Conservation (phyloP, 2,329 filamentous ascomycete genomes). For the Epichloe elymi region DNA sequence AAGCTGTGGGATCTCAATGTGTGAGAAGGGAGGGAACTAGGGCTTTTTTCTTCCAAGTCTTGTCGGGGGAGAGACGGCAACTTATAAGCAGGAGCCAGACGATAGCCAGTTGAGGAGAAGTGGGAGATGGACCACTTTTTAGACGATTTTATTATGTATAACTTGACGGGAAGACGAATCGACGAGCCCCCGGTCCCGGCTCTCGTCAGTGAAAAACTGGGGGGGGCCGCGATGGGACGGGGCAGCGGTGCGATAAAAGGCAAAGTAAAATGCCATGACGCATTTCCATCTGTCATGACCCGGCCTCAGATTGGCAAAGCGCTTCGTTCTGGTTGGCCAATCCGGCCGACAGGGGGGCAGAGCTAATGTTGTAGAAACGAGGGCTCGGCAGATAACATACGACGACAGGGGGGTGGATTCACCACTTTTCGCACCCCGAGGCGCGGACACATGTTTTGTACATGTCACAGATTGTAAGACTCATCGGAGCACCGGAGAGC, state of each 20-base stretch:
- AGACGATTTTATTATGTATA: background rate
- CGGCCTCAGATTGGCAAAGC: background rate
- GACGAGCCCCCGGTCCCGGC: background rate
- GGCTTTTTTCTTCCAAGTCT: background rate
- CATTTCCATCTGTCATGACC: slow-evolving; percentile 16
- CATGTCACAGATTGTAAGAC: too few species aligned
- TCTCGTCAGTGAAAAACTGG: too few species aligned
- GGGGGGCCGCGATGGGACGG: background rate
- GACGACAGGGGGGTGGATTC: too few species aligned
- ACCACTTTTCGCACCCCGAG: too few species aligned
- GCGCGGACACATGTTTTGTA: too few species aligned
- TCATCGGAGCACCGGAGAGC: too few species aligned
- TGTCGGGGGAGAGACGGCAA: background rate
- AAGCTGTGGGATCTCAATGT: too few species aligned
- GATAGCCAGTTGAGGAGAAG: background rate
- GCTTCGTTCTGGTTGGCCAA: slow-evolving; percentile 1
- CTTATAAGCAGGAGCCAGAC: background rate
- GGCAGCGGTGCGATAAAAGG: slow-evolving; percentile 2
- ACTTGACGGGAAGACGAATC: background rate
- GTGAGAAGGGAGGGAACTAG: background rate
- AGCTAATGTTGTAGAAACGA: background rate
- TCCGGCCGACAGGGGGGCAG: too few species aligned
- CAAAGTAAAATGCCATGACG: slow-evolving; percentile 11
- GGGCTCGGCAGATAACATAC: too few species aligned
- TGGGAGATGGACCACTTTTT: background rate